Evolutionary conservation across 176 grass and related monocot species (phyloP).

Genomic region (maize (Zea mays)): Zm-B73-REFERENCE-NAM-5.0 NC_050097.1:2888501-2889000

Average conservation of each 20-base stretch:
- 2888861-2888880: background rate
- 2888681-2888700: slow-evolving; percentile 68
- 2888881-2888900: background rate
- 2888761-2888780: slow-evolving; percentile 86
- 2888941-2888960: background rate
- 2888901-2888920: background rate
- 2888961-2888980: background rate
- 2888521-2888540: slow-evolving; percentile 61
- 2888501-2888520: slow-evolving; percentile 74
- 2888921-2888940: background rate
- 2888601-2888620: background rate
- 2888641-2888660: slow-evolving; percentile 79
- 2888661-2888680: slow-evolving; percentile 80
- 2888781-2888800: slow-evolving; percentile 34
- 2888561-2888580: slow-evolving; percentile 17
- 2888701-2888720: slow-evolving; percentile 59
- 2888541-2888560: background rate
- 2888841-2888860: background rate
- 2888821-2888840: background rate
- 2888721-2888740: slow-evolving; percentile 62
- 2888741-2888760: slow-evolving; percentile 89
- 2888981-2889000: background rate
- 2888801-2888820: background rate
- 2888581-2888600: background rate
- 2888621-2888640: slow-evolving; percentile 37